Base-by-base conservation (phyloP, 2,329 filamentous ascomycete genomes). In the Xylariales sp. region DNA sequence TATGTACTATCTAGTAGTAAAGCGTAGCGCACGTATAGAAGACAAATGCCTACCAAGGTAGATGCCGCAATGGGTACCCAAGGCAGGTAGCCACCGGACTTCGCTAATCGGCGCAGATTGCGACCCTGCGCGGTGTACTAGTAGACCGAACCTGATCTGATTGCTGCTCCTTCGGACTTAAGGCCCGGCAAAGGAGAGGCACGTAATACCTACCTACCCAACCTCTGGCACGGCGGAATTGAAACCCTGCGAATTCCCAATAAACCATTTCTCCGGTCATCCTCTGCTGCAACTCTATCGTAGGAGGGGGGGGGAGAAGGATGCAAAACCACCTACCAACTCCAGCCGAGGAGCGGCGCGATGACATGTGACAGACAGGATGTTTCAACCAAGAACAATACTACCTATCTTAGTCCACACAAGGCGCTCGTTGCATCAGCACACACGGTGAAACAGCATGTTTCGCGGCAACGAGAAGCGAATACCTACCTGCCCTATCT, bases 101-200 rank as follows among this genome's bases (percentile, higher is more conserved):
- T 55, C 50, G 57, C 50, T 18, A 41, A 59, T 59, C 49, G 48
- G 62, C 34, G 46, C 3, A 64, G 53, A 45, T 46, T 53, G 46
- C 48, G 34, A 64, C 34, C 45, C 7, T 28, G 32, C 48, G 39
- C 14, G 12, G 36, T 10, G 14, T 39, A 36, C 23, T 23, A 23
- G 23, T 23, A 23, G 23, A 23, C 23, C 23, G 23, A 23, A 23
- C 23, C 23, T 23, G 23, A 23, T 23, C 23, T 23, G 36, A 64
- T 53, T 50, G 32, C n/a, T n/a, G 28, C 46, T 32, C 12, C 28
- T 50, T 16, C 48, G 12, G 49, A 52, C 6, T 32, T 23, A 39
- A 54, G 16, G 34, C 16, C 32, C 3, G 32, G 32, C n/a, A 54
- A 12, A n/a, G 32, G n/a, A 2, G 23, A 23, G 23, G 23, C 23